Evolutionary conservation across 202 grass and related monocot species (phyloP).

Genomic region (Panicum hallii): DNA sequence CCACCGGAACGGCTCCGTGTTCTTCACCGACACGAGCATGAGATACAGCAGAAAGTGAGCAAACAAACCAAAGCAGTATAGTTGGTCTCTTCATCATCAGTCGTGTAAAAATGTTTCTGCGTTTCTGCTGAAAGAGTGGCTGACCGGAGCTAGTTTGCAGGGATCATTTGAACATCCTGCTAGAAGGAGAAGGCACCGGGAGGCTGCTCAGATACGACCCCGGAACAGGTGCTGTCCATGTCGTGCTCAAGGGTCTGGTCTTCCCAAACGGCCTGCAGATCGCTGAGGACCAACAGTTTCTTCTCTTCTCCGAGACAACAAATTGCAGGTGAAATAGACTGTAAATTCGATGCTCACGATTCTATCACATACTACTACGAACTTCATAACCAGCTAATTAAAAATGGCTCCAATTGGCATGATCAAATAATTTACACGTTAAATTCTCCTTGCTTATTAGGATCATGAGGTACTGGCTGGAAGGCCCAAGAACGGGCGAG

Average conservation of each 20-base stretch:
- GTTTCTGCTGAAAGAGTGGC: not conserved
- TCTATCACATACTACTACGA: no score
- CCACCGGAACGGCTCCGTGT: conserved; percentile 82
- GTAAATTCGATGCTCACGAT: not conserved
- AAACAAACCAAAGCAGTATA: not conserved
- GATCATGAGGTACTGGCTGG: conserved; percentile 93
- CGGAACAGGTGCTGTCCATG: conserved; percentile 42
- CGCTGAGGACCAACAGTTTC: conserved; percentile 78
- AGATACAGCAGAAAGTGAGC: conserved; percentile 86
- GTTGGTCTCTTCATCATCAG: not conserved
- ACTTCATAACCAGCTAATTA: not conserved
- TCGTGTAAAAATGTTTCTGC: no score
- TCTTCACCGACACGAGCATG: conserved; percentile 93
- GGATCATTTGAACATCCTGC: conserved; percentile 76
- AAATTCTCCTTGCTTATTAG: conserved; percentile 33
- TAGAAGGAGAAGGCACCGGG: conserved; percentile 91
- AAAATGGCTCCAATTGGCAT: not conserved
- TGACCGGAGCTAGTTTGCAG: conserved; percentile 42
- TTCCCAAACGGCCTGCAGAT: conserved; percentile 95
- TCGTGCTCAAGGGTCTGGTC: conserved; percentile 69
- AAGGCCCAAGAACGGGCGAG: conserved; percentile 52
- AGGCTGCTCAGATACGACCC: conserved; percentile 82
- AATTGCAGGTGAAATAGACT: conserved; percentile 69
- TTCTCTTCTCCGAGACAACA: conserved; percentile 93
- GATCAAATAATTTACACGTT: not conserved